phyloP scores from a whole-genome alignment of 345 rosid species.

The Lumnitzera racemosa region DNA sequence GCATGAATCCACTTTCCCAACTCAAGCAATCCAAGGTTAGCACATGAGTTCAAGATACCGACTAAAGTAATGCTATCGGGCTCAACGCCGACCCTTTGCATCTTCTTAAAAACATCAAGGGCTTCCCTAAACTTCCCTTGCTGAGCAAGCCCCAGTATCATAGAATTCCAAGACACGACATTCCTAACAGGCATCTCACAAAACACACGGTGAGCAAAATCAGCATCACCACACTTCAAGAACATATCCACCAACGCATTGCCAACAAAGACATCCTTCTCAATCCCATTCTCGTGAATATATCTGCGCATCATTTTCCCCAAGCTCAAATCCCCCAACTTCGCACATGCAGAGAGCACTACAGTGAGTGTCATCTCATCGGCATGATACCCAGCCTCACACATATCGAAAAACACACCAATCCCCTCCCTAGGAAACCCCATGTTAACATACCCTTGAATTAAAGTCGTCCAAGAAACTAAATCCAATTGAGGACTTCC shows the following conservation, averaged over 20 bases:
- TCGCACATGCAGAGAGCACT: conserved; percentile 43
- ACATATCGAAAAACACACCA: conserved; percentile 29
- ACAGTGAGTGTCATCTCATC: conserved; percentile 33
- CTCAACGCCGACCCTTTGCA: conserved; percentile 29
- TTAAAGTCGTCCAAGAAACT: conserved; percentile 47
- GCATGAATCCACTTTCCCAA: conserved; percentile 45
- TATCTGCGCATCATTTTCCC: conserved; percentile 29
- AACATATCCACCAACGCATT: conserved; percentile 47
- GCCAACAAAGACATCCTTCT: conserved; percentile 36
- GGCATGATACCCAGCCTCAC: conserved; percentile 15
- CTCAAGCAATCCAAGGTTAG: conserved; percentile 41
- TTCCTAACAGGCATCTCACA: conserved; percentile 35
- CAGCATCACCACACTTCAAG: conserved; percentile 28
- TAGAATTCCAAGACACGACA: conserved; percentile 46
- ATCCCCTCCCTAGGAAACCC: conserved; percentile 27
- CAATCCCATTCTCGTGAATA: conserved; percentile 16
- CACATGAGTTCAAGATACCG: conserved; percentile 34
- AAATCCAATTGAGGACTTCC: conserved; percentile 27
- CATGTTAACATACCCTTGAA: conserved; percentile 36
- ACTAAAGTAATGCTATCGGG: conserved; percentile 34
- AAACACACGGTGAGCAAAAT: conserved; percentile 24
- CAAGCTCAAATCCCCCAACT: conserved; percentile 35
- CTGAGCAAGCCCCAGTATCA: conserved; percentile 42
- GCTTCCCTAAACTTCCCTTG: conserved; percentile 41
- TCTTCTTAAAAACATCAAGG: conserved; percentile 21